Percentiles rank a stretch among this genome's conserved stretches.
Conservation (phyloP, 1,284 basidiomycete species). For the Trametes hirsuta region DNA sequence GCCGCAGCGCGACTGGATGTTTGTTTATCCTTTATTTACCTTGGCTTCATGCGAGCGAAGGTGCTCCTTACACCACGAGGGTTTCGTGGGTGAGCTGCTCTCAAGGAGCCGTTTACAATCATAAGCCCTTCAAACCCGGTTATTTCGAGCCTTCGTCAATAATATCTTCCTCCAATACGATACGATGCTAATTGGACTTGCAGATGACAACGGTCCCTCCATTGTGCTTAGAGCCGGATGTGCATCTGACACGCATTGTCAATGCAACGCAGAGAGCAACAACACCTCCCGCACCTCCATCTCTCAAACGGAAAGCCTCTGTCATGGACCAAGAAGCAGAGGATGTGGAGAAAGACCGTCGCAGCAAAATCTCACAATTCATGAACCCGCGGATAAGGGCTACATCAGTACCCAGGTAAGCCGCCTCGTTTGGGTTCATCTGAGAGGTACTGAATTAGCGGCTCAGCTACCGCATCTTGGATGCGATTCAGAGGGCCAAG, state of each 20-base stretch:
- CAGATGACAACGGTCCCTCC: conserved; percentile 74
- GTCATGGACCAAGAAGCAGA: conserved; percentile 70
- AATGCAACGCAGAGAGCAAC: conserved; percentile 73
- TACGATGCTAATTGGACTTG: background rate
- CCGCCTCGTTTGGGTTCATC: background rate
- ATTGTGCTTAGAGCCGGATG: conserved; percentile 76
- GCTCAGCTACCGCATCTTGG: conserved; percentile 22
- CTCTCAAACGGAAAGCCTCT: conserved; percentile 76
- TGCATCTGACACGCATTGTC: conserved; percentile 70
- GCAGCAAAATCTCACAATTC: conserved; percentile 73
- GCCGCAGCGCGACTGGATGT: background rate
- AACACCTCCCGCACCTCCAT: conserved; percentile 65
- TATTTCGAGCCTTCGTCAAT: background rate
- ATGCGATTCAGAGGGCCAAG: conserved; percentile 16
- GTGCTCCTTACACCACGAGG: too few relatives aligned
- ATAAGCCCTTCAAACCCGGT: background rate
- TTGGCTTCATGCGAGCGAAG: too few relatives aligned
- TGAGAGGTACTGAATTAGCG: background rate
- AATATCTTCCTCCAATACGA: background rate
- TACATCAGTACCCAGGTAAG: conserved; percentile 24
- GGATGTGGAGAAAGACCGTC: conserved; percentile 68
- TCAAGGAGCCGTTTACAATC: background rate
- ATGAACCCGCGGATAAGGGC: conserved; percentile 62
- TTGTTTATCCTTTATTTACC: too few relatives aligned
- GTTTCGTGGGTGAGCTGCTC: background rate